These are phyloP conservation scores for Carex parvula DNA, from an alignment of 176 grass and related monocot genomes.

Conservation along the genomic window DNA sequence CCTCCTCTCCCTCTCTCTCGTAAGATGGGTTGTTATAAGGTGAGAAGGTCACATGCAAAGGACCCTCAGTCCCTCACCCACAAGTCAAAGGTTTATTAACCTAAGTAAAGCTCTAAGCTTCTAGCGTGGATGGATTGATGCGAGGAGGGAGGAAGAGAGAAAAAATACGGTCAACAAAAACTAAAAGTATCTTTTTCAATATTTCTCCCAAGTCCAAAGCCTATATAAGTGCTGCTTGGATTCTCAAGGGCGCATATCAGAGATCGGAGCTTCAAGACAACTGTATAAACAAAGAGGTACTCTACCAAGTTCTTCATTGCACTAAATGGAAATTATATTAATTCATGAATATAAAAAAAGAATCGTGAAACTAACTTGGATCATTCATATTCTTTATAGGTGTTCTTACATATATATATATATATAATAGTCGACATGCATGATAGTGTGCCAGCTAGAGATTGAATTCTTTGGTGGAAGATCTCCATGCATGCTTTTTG, in stretches of 20 bases:
- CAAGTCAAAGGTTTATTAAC: constrained; percentile 24
- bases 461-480: constrained; percentile 16
- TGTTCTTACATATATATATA: constrained; percentile 1
- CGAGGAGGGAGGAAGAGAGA: neutral
- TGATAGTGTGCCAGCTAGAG: neutral
- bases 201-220: constrained; percentile 19
- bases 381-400: neutral
- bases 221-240: constrained; percentile 17
- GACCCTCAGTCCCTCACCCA: constrained; percentile 7
- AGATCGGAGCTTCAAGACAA: neutral
- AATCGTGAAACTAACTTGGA: neutral
- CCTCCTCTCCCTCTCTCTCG: neutral
- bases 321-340: neutral
- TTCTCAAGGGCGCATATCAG: neutral
- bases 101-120: neutral
- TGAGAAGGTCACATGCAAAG: constrained; percentile 26
- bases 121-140: neutral
- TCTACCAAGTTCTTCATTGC: neutral
- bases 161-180: neutral
- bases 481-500: constrained; percentile 25
- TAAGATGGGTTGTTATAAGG: constrained; percentile 28
- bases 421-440: neutral
- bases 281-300: constrained; percentile 8
- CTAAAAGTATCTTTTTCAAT: neutral
- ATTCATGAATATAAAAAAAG: neutral